Base-by-base conservation (phyloP, 805 yeast species). In the Hanseniaspora clermontiae region DNA sequence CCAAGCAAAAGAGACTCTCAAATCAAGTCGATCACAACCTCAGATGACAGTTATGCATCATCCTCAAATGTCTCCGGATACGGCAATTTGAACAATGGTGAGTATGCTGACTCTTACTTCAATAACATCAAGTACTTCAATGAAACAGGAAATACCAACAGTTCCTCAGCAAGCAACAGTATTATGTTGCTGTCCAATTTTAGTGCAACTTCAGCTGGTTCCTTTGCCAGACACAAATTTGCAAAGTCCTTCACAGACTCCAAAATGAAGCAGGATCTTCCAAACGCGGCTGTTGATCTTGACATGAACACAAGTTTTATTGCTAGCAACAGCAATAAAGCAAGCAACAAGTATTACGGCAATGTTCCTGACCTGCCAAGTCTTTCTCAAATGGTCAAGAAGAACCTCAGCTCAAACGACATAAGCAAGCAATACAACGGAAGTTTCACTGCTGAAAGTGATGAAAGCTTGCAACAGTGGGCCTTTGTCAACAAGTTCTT, bases 131-230 rank as follows among this genome's bases (percentile, higher is more conserved):
- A 78, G 14, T 74, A 72, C 53, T 71, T 79, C 64, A 76, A 77
- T 1, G 48, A 45, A 29, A 45, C 48, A 14, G 19, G 14, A 29
- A 74, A 73, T 55, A 82, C 89, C 0, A 61, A 65, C 29, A 63
- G 70, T 15, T 72, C 74, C 15, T 67, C 70, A 55, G 70, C 67
- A 43, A 63, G 2, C 15, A 52, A 66, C 42, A 70, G 75, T 53
- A 68, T 75, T 32, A 73, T 78, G 2, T 64, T 73, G 10, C 66
- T 75, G 69, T 75, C 79, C 38, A 93, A 86, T 66, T 77, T 85
- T 60, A 84, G 93, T 70, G 95, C 95, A 5, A 85, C 95, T 0
- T 83, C 93, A 60, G 95, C 95, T 1, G 95, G 95, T 0, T 85
- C 95, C 34, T 81, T 81, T 58, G 81, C 82, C 48, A 77, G 95